phyloP scores from a whole-genome alignment of 768 basidiomycete genomes.

The Amanita muscaria region DNA sequence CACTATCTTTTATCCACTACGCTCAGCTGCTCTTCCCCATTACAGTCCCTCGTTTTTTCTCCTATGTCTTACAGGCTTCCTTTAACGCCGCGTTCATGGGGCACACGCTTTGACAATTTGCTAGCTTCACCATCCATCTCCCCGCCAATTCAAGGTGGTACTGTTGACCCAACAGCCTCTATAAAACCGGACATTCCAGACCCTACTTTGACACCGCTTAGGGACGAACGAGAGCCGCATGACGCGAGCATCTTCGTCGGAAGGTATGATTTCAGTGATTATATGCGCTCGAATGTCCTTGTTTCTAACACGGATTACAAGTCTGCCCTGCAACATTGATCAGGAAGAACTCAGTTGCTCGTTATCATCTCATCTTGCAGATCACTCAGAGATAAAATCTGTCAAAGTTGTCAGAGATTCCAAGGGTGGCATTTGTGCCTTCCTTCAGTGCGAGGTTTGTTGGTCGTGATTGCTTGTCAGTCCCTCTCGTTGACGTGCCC shows the following conservation, averaged over 20 bases:
- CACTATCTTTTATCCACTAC: conserved; percentile 12
- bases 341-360: conserved; percentile 50
- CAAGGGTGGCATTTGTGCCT: conserved; percentile 75
- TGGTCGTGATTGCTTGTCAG: neutral
- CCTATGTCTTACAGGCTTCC: conserved; percentile 37
- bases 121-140: conserved; percentile 40
- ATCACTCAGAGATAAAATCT: conserved; percentile 54
- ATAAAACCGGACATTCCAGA: conserved; percentile 12
- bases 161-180: conserved; percentile 10
- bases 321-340: conserved; percentile 64
- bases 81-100: conserved; percentile 46
- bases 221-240: conserved; percentile 48
- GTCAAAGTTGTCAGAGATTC: conserved; percentile 68
- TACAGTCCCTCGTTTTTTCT: conserved; percentile 13
- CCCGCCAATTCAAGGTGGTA: conserved; percentile 15
- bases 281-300: neutral
- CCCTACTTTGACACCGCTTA: conserved; percentile 15
- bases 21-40: conserved; percentile 11
- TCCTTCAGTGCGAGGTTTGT: conserved; percentile 74
- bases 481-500: neutral
- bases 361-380: conserved; percentile 59
- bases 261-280: conserved; percentile 39
- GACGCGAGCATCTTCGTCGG: conserved; percentile 82
- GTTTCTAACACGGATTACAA: conserved; percentile 20
- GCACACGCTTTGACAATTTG: conserved; percentile 64